Base-by-base conservation (phyloP, 2,329 filamentous ascomycete genomes). In the Arthrobotrys conoides region DNA sequence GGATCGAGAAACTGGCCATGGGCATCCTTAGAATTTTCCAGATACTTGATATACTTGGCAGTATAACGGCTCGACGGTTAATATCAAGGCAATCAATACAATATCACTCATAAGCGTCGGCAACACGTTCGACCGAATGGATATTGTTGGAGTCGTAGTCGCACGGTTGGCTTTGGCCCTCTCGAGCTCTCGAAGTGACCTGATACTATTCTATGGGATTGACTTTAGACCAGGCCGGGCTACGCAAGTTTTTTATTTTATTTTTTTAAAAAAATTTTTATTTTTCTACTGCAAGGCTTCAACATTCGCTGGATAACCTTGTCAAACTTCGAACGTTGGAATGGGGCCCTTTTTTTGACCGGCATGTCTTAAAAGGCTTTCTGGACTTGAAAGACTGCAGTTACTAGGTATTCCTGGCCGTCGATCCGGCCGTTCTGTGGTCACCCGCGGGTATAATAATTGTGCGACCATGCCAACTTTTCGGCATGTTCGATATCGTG, bases 341-440 rank as follows among this genome's bases (percentile, higher is more conserved):
- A 44, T 38, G 24, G 46, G 22, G 10, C 38, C 59, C 63, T 67
- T 57, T 57, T 30, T 30, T 30, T 6, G 27, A 6, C 63, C 18
- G 67, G 70, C 49, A 73, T 59, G 61, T 67, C 49, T 67, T 51
- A 53, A 41, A 4, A 14, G 8, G n/a, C n/a, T n/a, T 41, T 41
- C 22, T 41, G 53, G 41, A 65, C 51, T 49, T 36, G 24, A 24
- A 46, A 48, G 38, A 48, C 41, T 61, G 20, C 27, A 18, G 14
- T 33, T 33, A 49, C 69, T 66, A 48, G 59, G 51, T 75, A 75
- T 67, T 68, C 71, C 63, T 75, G 71, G 71, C 71, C 71, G 71
- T 75, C 63, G 63, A 75, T 75, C 71, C 63, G 71, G 59, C 24
- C 46, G 27, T 66, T 51, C 14, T 51, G 30, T 36, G 44, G 41